These are phyloP conservation scores for Trametes hirsuta DNA, from an alignment of 1,284 basidiomycete genomes.

Conservation along the genomic window DNA sequence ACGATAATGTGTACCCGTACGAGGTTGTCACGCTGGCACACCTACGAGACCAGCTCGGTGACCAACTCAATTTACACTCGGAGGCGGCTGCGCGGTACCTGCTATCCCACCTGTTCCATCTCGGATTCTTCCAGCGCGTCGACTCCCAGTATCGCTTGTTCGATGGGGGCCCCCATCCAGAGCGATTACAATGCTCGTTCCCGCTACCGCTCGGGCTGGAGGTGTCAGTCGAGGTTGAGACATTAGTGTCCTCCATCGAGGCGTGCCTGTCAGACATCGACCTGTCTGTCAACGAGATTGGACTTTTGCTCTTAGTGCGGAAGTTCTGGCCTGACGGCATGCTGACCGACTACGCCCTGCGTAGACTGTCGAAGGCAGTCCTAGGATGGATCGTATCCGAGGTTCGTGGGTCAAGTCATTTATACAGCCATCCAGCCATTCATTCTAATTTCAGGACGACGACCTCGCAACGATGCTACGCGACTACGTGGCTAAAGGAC, in stretches of 20 bases:
- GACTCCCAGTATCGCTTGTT: constrained; percentile 45
- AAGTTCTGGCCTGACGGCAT: constrained; percentile 76
- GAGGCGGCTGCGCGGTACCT: constrained; percentile 56
- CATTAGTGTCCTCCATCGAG: constrained; percentile 72
- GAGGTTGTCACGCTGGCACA: constrained; percentile 62
- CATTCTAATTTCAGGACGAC: constrained; percentile 51
- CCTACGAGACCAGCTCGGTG: constrained; percentile 63
- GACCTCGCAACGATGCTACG: constrained; percentile 62
- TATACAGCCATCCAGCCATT: neutral
- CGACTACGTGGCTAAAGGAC: constrained; percentile 60
- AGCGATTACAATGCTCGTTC: constrained; percentile 54
- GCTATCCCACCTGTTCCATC: constrained; percentile 59
- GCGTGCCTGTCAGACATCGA: constrained; percentile 70
- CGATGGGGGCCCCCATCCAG: constrained; percentile 31
- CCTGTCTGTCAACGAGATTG: constrained; percentile 74
- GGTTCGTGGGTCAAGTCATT: constrained; percentile 41
- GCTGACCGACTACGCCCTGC: constrained; percentile 67
- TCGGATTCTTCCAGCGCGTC: constrained; percentile 60
- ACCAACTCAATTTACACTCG: constrained; percentile 58
- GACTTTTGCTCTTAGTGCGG: constrained; percentile 63
- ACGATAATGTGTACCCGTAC: constrained; percentile 49
- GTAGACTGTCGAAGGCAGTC: constrained; percentile 54
- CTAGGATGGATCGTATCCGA: constrained; percentile 68
- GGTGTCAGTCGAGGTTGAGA: constrained; percentile 71
- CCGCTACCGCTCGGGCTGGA: constrained; percentile 73